Conservation (phyloP, 805 yeast species). For the Millerago galiae region DNA sequence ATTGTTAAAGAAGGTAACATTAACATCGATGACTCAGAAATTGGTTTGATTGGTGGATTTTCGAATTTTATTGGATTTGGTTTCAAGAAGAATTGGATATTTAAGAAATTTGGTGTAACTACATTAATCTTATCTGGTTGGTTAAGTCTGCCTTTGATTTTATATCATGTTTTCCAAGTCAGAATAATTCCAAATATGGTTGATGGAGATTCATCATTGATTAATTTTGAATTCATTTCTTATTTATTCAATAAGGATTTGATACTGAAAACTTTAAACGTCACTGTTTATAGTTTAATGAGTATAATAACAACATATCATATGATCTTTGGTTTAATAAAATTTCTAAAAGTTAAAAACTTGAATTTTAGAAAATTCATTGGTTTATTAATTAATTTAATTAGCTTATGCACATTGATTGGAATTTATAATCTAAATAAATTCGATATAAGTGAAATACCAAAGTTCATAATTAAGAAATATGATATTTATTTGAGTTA, state of each 20-base stretch:
- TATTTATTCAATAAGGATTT: slow-evolving; percentile 26
- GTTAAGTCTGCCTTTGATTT: slow-evolving; percentile 37
- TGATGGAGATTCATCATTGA: slow-evolving; percentile 59
- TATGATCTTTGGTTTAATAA: slow-evolving; percentile 44
- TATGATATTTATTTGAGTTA: slow-evolving; percentile 15
- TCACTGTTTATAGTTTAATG: slow-evolving; percentile 22
- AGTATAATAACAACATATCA: slow-evolving; percentile 43
- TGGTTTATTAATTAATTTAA: slow-evolving; percentile 33
- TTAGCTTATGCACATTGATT: slow-evolving; percentile 30
- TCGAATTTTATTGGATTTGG: slow-evolving; percentile 49
- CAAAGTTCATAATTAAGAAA: slow-evolving; percentile 12
- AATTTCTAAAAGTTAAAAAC: slow-evolving; percentile 36
- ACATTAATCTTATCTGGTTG: slow-evolving; percentile 61
- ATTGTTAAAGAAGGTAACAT: slow-evolving; percentile 16
- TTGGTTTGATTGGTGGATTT: slow-evolving; percentile 58
- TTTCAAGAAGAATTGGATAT: slow-evolving; percentile 38
- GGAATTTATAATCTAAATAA: slow-evolving; percentile 26
- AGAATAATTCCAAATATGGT: slow-evolving; percentile 44
- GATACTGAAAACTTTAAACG: slow-evolving; percentile 23
- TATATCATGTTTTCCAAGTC: slow-evolving; percentile 41
- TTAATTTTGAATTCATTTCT: slow-evolving; percentile 47
- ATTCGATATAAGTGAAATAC: slow-evolving; percentile 3
- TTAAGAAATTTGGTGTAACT: slow-evolving; percentile 39
- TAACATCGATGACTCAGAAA: slow-evolving; percentile 36
- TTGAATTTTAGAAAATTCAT: slow-evolving; percentile 37